Conservation (phyloP, 768 basidiomycete genomes). For the Kwoniella pini region DNA sequence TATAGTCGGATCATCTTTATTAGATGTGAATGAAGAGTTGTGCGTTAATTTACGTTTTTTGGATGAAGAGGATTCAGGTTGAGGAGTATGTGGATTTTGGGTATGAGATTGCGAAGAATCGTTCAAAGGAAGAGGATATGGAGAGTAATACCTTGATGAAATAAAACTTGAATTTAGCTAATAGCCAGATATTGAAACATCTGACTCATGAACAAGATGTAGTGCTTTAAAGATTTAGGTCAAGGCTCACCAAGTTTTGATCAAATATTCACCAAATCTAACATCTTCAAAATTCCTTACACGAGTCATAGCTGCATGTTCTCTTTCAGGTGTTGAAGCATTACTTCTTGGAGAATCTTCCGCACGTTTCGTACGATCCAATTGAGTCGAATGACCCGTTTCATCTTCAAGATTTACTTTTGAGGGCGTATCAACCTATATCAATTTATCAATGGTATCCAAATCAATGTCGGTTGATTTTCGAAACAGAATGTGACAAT, state of each 20-base stretch:
- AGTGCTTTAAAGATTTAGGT: no score
- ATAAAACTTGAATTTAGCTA: no score
- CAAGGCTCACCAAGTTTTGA: conserved; percentile 76
- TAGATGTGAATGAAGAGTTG: background rate
- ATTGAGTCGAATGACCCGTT: background rate
- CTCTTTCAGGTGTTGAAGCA: conserved; percentile 39
- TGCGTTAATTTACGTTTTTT: conserved; percentile 11
- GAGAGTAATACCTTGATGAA: conserved; percentile 79
- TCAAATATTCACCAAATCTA: conserved; percentile 79
- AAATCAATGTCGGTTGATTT: no score
- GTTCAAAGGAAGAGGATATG: conserved; percentile 64
- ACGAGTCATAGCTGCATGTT: conserved; percentile 44
- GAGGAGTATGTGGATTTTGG: conserved; percentile 5
- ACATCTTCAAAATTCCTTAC: conserved; percentile 79
- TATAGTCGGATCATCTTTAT: background rate
- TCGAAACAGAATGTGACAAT: no score
- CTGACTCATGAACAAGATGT: no score
- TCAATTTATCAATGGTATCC: no score
- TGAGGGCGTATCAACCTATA: no score
- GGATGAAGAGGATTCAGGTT: background rate
- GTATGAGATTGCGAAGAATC: conserved; percentile 16
- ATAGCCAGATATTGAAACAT: no score
- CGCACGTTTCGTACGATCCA: background rate
- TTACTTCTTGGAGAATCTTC: conserved; percentile 7
- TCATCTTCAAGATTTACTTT: no score